Evolutionary conservation across 2,329 filamentous ascomycete species (phyloP).

Genomic region (Alternaria tenuissima): DNA sequence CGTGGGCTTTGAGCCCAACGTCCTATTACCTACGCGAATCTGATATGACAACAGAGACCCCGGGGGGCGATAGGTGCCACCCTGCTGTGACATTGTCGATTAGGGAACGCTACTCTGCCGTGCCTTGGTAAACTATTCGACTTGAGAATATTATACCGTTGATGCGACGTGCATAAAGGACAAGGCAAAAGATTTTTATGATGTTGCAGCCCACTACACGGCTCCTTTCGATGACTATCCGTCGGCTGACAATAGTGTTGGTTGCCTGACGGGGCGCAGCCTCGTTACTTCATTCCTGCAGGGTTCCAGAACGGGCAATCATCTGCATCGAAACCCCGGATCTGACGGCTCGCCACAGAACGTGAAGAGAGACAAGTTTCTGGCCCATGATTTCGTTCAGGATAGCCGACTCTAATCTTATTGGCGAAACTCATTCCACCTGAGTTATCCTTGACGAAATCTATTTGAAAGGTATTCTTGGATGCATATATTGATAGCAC

Average conservation of each 20-base stretch:
- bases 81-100: neutral
- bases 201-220: neutral
- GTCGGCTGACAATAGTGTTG: neutral
- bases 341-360: neutral
- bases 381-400: neutral
- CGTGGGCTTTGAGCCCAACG: neutral
- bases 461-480: too few species aligned
- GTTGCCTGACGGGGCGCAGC: neutral
- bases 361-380: neutral
- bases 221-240: neutral
- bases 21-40: neutral
- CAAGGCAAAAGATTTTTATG: neutral
- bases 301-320: neutral
- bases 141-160: too few species aligned
- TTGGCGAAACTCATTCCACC: too few species aligned
- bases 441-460: too few species aligned
- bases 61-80: neutral
- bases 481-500: too few species aligned
- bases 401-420: too few species aligned
- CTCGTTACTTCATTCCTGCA: neutral
- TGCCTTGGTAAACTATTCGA: neutral
- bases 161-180: neutral
- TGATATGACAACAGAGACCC: neutral
- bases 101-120: neutral
- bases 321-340: neutral